Evolutionary conservation across 345 rosid genomes (phyloP).

Genomic region (Eucalyptus caleyi): DNA sequence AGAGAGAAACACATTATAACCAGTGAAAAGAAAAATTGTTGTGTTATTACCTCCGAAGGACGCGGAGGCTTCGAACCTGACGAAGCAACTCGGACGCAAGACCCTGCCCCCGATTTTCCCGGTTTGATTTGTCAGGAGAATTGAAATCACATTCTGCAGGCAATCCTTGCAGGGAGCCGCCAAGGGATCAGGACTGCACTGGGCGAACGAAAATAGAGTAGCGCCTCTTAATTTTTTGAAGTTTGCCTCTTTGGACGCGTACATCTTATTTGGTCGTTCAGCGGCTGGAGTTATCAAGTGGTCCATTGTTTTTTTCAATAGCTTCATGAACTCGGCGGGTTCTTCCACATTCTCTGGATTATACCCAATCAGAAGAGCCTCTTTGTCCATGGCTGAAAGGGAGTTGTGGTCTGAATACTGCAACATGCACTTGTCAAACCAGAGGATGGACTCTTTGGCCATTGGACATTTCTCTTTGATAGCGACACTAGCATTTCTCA

Average conservation of each 20-base stretch:
- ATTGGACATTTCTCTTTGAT: slow-evolving; percentile 12
- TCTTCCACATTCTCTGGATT: slow-evolving; percentile 3
- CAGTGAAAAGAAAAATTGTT: background rate
- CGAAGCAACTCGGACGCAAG: slow-evolving; percentile 12
- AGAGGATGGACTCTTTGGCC: slow-evolving; percentile 10
- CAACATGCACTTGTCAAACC: slow-evolving; percentile 29
- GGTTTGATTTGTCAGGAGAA: background rate
- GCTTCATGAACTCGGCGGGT: background rate
- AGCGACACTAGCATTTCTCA: background rate
- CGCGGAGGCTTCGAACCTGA: slow-evolving; percentile 8
- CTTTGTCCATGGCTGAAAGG: background rate
- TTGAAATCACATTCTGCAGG: background rate
- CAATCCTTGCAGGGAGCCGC: background rate
- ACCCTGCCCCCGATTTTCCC: slow-evolving; percentile 1
- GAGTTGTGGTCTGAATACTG: slow-evolving; percentile 17
- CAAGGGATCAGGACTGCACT: slow-evolving; percentile 6
- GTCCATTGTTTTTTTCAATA: background rate
- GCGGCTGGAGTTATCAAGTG: background rate
- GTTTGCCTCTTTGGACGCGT: background rate
- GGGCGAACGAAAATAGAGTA: background rate
- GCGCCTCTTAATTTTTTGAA: background rate
- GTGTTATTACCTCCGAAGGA: background rate
- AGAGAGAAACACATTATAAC: no score
- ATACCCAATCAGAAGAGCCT: background rate
- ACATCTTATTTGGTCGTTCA: background rate